Evolutionary conservation across 1,284 basidiomycete genomes (phyloP).

Genomic region (Ustilago crameri): DNA sequence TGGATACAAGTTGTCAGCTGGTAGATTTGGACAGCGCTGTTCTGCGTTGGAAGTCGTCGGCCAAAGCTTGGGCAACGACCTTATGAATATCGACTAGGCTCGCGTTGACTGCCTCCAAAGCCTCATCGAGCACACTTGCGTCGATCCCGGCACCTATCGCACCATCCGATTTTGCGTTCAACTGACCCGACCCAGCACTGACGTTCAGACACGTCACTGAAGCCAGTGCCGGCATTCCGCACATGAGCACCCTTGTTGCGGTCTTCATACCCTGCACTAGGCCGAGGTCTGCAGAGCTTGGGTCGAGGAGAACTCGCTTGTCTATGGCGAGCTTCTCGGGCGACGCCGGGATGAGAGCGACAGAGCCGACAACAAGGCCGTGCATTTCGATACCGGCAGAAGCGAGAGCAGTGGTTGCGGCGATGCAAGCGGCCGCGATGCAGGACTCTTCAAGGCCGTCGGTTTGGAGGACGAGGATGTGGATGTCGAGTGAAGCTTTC

Average conservation of each 20-base stretch:
- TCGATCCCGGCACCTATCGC: slow-evolving; percentile 21
- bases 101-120: slow-evolving; percentile 20
- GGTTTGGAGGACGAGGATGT: slow-evolving; percentile 88
- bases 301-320: slow-evolving; percentile 76
- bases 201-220: slow-evolving; percentile 74
- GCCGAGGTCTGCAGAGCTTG: slow-evolving; percentile 76
- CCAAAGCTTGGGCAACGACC: slow-evolving; percentile 40
- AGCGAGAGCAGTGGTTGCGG: slow-evolving; percentile 88
- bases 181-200: slow-evolving; percentile 20
- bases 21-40: slow-evolving; percentile 29
- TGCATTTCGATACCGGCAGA: slow-evolving; percentile 88
- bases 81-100: slow-evolving; percentile 46
- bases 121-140: slow-evolving; percentile 19
- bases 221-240: slow-evolving; percentile 90
- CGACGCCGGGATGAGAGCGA: slow-evolving; percentile 70
- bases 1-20: too few species aligned
- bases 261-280: slow-evolving; percentile 68
- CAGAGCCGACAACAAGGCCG: slow-evolving; percentile 82
- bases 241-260: slow-evolving; percentile 73
- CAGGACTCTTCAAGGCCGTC: slow-evolving; percentile 77
- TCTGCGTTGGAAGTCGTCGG: slow-evolving; percentile 35
- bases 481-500: slow-evolving; percentile 92
- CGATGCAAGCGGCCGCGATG: slow-evolving; percentile 75
- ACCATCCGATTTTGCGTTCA: background rate
- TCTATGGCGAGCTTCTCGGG: slow-evolving; percentile 61